These are phyloP conservation scores for Wickerhamiella lipophila DNA, from an alignment of 805 yeast species.

Conservation along the genomic window DNA sequence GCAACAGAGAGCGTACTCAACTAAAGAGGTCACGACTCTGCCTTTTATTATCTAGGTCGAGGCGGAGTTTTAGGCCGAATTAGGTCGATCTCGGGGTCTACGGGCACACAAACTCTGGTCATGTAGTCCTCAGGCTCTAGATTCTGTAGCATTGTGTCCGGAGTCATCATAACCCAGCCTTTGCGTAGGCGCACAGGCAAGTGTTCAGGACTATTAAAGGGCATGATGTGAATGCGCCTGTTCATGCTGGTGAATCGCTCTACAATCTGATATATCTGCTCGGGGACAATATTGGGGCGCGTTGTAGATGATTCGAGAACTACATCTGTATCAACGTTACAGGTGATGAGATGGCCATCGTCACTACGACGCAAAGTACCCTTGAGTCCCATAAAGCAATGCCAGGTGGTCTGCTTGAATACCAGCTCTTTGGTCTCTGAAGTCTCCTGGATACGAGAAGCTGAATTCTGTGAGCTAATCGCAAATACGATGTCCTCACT, in stretches of 20 bases:
- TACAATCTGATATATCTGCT: conserved; percentile 63
- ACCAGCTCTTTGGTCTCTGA: conserved; percentile 35
- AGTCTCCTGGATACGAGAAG: conserved; percentile 41
- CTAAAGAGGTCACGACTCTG: too few species aligned
- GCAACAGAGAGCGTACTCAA: too few species aligned
- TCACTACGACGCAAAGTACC: conserved; percentile 83
- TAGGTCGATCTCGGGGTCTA: conserved; percentile 58
- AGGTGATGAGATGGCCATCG: conserved; percentile 75
- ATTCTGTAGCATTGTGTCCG: conserved; percentile 66
- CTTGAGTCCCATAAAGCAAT: conserved; percentile 95
- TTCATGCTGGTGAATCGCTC: conserved; percentile 81
- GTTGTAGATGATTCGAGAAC: conserved; percentile 42
- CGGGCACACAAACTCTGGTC: conserved; percentile 38
- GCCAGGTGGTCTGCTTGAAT: conserved; percentile 65
- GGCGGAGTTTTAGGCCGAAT: conserved; percentile 77
- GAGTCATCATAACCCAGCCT: conserved; percentile 87
- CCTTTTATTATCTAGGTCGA: not conserved
- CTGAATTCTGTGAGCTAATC: conserved; percentile 52
- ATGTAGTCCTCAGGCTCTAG: conserved; percentile 40
- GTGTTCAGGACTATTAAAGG: conserved; percentile 48
- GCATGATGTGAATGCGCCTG: conserved; percentile 73
- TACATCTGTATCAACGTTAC: conserved; percentile 84
- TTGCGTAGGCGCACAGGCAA: conserved; percentile 51
- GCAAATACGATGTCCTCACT: conserved; percentile 82
- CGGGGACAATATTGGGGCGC: conserved; percentile 43